Evolutionary conservation across 352 stramenopile species (phyloP), one percentile per base, ranked within the genome.

Genomic region (Saprolegnia diclina): DNA sequence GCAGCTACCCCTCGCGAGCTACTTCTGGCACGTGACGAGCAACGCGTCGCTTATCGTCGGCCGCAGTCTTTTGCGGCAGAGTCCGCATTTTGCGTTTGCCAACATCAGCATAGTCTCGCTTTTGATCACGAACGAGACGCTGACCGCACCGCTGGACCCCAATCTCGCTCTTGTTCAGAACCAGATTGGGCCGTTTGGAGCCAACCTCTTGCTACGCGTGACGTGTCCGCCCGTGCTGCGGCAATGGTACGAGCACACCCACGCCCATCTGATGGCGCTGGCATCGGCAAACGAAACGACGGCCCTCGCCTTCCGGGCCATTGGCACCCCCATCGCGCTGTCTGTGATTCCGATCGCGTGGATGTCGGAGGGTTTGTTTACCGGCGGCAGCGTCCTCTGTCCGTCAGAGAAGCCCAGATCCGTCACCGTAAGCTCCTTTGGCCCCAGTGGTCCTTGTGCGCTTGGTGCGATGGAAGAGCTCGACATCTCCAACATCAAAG

Each of bases 111-210:
- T 48, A 14, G 42, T 4, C 13, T 48, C 42, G 1, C 13, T 48
- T 48, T n/a, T 48, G 11, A 14, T 48, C 3, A 4, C 13, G 5
- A 38, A 52, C 13, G 29, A 32, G 18, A 66, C 35, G 19, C 32
- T 68, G 9, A 32, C 13, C 4, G 18, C 45, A 4, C 62, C 62
- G 18, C 62, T 68, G 5, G 50, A 37, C 1, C 32, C 32, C 4
- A 19, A 40, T 9, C 32, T 68, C 4, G 21, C 62, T 5, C 19
- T 68, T 14, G n/a, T 29, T 7, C 37, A 22, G 11, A 35, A 42
- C 4, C 14, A 19, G 24, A 35, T 68, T 19, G 62, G 62, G 16
- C 62, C 62, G 18, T 68, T 68, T 38, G 62, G 62, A 5, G 11
- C 26, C 19, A 42, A 61, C 26, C 18, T 19, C 21, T 32, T 68